Evolutionary conservation across 164 flowering plant species (phyloP).

Genomic region (Chimonanthus praecox): DNA sequence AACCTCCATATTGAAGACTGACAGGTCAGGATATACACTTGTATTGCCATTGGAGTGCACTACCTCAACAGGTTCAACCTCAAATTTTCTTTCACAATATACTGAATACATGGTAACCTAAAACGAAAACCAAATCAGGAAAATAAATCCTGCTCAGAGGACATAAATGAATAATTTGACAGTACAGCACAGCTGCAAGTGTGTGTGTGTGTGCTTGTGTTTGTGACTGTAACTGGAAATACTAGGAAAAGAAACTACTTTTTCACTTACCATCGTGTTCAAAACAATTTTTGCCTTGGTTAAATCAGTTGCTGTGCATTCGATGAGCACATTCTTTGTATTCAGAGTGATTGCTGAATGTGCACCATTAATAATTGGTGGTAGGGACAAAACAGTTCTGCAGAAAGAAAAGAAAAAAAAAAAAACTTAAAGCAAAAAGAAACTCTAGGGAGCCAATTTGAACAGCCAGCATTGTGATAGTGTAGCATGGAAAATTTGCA

Average conservation of each 20-base stretch:
- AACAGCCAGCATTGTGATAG: neutral
- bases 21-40: constrained; percentile 62
- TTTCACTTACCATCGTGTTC: constrained; percentile 70
- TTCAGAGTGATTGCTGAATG: constrained; percentile 82
- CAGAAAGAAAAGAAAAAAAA: constrained; percentile 12
- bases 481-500: too few relatives aligned
- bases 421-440: neutral
- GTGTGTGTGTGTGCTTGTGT: too few relatives aligned
- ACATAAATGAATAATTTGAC: neutral
- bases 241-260: neutral
- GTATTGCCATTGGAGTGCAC: constrained; percentile 56
- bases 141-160: neutral
- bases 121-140: neutral
- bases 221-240: neutral
- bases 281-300: constrained; percentile 91
- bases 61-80: constrained; percentile 94
- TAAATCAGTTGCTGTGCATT: constrained; percentile 94
- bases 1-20: constrained; percentile 65
- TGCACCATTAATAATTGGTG: constrained; percentile 93
- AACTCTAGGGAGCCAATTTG: neutral
- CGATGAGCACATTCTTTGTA: constrained; percentile 92
- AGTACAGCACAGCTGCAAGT: neutral
- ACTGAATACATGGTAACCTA: constrained; percentile 86
- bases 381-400: constrained; percentile 93
- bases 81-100: constrained; percentile 78